Percentiles rank a stretch among this genome's conserved stretches.
phyloP scores from a whole-genome alignment of 352 stramenopile species.

The Phytophthora nicotianae region DNA sequence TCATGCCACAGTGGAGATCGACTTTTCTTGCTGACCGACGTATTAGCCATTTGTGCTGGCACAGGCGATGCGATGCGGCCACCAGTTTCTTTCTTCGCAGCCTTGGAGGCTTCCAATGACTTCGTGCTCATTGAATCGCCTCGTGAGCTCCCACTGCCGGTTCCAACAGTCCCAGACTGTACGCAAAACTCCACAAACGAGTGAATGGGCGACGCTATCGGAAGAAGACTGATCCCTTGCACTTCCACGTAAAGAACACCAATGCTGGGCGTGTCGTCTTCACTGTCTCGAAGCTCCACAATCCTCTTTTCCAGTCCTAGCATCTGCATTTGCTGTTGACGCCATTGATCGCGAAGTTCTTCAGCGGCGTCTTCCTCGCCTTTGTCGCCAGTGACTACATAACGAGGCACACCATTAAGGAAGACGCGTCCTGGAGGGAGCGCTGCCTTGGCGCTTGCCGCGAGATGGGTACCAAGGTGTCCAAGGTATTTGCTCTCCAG shows the following conservation, averaged over 20 bases:
- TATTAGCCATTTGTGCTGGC: constrained; percentile 42
- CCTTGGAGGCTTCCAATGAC: constrained; percentile 6
- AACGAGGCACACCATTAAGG: constrained; percentile 72
- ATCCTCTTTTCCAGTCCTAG: constrained; percentile 54
- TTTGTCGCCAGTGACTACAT: constrained; percentile 74
- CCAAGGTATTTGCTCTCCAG: constrained; percentile 71
- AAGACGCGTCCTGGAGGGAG: constrained; percentile 62
- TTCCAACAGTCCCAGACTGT: constrained; percentile 19
- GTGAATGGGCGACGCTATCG: constrained; percentile 59
- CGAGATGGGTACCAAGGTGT: constrained; percentile 38
- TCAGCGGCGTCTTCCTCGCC: constrained; percentile 70
- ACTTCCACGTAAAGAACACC: constrained; percentile 61
- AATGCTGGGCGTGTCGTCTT: constrained; percentile 26
- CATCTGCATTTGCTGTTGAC: constrained; percentile 38
- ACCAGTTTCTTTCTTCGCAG: constrained; percentile 7
- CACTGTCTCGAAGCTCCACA: constrained; percentile 28
- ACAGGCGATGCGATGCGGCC: constrained; percentile 1
- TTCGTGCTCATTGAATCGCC: constrained; percentile 17
- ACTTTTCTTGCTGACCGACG: constrained; percentile 65
- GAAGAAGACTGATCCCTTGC: constrained; percentile 68
- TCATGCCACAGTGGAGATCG: constrained; percentile 67
- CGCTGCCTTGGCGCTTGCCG: constrained; percentile 25
- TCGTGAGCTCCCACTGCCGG: constrained; percentile 3
- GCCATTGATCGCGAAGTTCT: constrained; percentile 70
- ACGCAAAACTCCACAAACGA: constrained; percentile 62